phyloP scores from a whole-genome alignment of 495 filamentous ascomycete genomes.

The Chaetomium fimeti region DNA sequence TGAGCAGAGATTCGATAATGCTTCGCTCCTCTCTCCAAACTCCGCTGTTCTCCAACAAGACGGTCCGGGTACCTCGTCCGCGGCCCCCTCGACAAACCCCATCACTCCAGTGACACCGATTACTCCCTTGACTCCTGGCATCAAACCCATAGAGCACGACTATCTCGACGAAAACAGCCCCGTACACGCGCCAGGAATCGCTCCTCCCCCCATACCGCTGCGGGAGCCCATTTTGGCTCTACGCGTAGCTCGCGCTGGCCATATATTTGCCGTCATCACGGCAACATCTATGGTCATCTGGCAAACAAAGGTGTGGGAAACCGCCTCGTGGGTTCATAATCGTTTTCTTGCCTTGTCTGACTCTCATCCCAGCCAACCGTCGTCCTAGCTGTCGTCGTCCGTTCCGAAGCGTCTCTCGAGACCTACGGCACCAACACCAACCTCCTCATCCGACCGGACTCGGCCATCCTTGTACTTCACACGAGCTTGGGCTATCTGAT shows the following conservation, averaged over 20 bases:
- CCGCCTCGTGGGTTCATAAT: slow-evolving; percentile 24
- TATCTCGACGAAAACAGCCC: slow-evolving; percentile 35
- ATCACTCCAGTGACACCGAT: slow-evolving; percentile 44
- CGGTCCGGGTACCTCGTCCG: slow-evolving; percentile 28
- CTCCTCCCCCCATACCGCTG: slow-evolving; percentile 26
- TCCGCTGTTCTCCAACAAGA: slow-evolving; percentile 31
- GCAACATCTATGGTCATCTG: slow-evolving; percentile 78
- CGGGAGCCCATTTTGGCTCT: slow-evolving; percentile 69
- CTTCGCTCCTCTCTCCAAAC: slow-evolving; percentile 31
- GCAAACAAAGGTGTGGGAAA: slow-evolving; percentile 77
- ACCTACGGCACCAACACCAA: slow-evolving; percentile 83
- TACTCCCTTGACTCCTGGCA: slow-evolving; percentile 52
- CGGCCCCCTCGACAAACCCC: slow-evolving; percentile 22
- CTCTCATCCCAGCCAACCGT: slow-evolving; percentile 70
- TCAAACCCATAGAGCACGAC: slow-evolving; percentile 54
- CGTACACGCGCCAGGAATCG: slow-evolving; percentile 15
- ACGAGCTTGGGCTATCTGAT: slow-evolving; percentile 85
- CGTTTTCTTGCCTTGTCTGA: slow-evolving; percentile 19
- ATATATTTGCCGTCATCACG: slow-evolving; percentile 88
- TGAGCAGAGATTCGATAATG: slow-evolving; percentile 32
- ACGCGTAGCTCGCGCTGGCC: slow-evolving; percentile 74
- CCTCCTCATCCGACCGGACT: slow-evolving; percentile 86
- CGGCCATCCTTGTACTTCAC: slow-evolving; percentile 87
- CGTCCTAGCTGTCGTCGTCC: slow-evolving; percentile 77
- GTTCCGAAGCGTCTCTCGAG: slow-evolving; percentile 72